These are phyloP conservation scores for Suhomyces terraborum DNA, from an alignment of 1,139 yeast species.

Conservation along the genomic window DNA sequence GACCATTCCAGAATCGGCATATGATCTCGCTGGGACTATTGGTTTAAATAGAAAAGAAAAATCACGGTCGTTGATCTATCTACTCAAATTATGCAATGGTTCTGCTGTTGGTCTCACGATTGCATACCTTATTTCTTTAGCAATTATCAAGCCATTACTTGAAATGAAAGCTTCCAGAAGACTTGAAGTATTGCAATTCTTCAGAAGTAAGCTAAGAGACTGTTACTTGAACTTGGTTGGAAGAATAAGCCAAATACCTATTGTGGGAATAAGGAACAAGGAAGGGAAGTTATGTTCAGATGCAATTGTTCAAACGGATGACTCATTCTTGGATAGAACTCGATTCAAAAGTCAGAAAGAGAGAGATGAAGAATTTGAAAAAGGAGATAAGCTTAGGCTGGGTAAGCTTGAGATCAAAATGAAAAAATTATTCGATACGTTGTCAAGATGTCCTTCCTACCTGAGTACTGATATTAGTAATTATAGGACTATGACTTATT, in stretches of 20 bases:
- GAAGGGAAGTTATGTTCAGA: conserved; percentile 44
- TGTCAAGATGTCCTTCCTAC: conserved; percentile 34
- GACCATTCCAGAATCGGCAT: conserved; percentile 49
- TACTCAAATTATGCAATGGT: conserved; percentile 38
- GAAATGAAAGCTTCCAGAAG: conserved; percentile 34
- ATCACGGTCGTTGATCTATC: conserved; percentile 32
- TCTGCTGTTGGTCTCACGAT: conserved; percentile 36
- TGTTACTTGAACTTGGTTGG: conserved; percentile 39
- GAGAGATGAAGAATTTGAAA: conserved; percentile 20
- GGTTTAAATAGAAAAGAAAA: conserved; percentile 16
- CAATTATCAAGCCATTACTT: conserved; percentile 41
- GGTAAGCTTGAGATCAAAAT: conserved; percentile 28
- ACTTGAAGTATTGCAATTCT: conserved; percentile 38
- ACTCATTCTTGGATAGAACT: conserved; percentile 23
- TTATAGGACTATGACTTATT: conserved; percentile 31
- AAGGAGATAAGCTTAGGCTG: conserved; percentile 32
- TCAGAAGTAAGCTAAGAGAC: conserved; percentile 38
- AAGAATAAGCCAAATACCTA: conserved; percentile 43
- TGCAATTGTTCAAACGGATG: conserved; percentile 42
- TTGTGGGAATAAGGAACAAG: conserved; percentile 36
- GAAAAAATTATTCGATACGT: conserved; percentile 24
- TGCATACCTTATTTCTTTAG: conserved; percentile 35
- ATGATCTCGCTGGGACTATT: conserved; percentile 33
- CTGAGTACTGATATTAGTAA: conserved; percentile 38
- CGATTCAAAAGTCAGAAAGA: conserved; percentile 15